Conservation (phyloP, 306 rosid species). For the Echinosophora koreensis region DNA sequence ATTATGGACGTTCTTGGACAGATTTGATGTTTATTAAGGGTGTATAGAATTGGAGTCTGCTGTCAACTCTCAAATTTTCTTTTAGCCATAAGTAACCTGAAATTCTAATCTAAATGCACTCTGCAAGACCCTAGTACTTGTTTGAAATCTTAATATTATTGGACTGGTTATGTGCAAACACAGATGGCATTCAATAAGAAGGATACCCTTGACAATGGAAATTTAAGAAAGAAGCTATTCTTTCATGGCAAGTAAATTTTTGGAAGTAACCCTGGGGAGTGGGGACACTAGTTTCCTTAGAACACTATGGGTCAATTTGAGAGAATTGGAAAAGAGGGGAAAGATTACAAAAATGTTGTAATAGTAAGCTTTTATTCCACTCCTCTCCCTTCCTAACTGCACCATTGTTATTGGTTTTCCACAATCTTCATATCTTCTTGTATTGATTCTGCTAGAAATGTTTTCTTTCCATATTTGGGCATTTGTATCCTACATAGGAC, state of each 20-base stretch:
- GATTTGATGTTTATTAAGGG: not conserved
- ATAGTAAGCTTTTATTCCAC: no score
- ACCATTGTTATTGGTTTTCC: not conserved
- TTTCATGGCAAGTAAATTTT: not conserved
- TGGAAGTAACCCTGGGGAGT: no score
- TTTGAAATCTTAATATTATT: not conserved
- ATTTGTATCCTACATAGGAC: no score
- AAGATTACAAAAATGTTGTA: no score
- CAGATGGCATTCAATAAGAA: not conserved
- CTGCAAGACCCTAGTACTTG: not conserved
- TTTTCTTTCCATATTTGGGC: not conserved
- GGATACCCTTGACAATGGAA: not conserved
- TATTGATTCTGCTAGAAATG: not conserved
- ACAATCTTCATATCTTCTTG: not conserved
- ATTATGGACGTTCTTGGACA: not conserved
- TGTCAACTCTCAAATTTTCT: not conserved
- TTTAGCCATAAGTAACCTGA: not conserved
- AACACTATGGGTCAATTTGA: no score
- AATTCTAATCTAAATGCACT: not conserved
- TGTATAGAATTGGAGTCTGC: not conserved
- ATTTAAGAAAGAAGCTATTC: not conserved
- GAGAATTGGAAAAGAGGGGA: no score
- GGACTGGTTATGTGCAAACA: constrained; percentile 2
- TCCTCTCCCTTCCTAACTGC: not conserved
- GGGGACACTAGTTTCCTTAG: no score